A percentile compares a stretch with the other conserved stretches of the same genome.
Evolutionary conservation across 2,329 filamentous ascomycete species (phyloP).

Genomic region (Calcarisporium arbuscula): DNA sequence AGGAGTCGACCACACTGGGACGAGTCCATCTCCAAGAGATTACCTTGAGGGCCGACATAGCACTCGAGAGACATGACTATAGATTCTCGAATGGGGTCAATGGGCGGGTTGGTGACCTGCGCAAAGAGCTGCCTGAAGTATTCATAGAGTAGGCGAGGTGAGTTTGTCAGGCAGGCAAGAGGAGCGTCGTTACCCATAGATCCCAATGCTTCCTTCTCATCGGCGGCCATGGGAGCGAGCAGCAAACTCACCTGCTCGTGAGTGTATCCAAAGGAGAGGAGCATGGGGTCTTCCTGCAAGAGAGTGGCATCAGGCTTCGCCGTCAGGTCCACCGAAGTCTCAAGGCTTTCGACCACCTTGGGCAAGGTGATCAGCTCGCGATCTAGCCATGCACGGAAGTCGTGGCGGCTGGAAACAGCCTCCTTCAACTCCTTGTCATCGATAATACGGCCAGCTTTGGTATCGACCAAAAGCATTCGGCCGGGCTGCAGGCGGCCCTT

Average conservation of each 20-base stretch:
- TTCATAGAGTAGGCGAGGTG: slow-evolving; percentile 83
- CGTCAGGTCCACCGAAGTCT: slow-evolving; percentile 56
- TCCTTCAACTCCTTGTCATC: slow-evolving; percentile 89
- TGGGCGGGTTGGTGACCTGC: slow-evolving; percentile 95
- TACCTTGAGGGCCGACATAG: slow-evolving; percentile 93
- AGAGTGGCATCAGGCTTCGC: slow-evolving; percentile 60
- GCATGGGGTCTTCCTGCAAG: slow-evolving; percentile 76
- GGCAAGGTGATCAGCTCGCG: slow-evolving; percentile 78
- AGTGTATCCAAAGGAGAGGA: slow-evolving; percentile 88
- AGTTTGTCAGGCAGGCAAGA: slow-evolving; percentile 82
- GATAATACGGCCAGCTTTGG: slow-evolving; percentile 81
- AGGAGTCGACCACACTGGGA: slow-evolving; percentile 82
- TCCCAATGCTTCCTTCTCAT: slow-evolving; percentile 93
- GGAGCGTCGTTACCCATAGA: slow-evolving; percentile 98
- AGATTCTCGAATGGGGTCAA: slow-evolving; percentile 93
- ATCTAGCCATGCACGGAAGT: slow-evolving; percentile 86
- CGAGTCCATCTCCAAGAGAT: slow-evolving; percentile 87
- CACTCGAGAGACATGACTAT: slow-evolving; percentile 98
- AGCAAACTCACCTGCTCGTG: slow-evolving; percentile 91
- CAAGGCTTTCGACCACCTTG: slow-evolving; percentile 59
- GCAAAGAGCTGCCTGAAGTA: slow-evolving; percentile 98
- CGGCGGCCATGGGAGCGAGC: slow-evolving; percentile 90
- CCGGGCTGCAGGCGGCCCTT: slow-evolving; percentile 92
- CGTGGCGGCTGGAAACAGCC: slow-evolving; percentile 76
- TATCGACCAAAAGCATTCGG: slow-evolving; percentile 94